Evolutionary conservation across 176 grass and related monocot genomes (phyloP).

Genomic region (Cenchrus fungigraminus): DNA sequence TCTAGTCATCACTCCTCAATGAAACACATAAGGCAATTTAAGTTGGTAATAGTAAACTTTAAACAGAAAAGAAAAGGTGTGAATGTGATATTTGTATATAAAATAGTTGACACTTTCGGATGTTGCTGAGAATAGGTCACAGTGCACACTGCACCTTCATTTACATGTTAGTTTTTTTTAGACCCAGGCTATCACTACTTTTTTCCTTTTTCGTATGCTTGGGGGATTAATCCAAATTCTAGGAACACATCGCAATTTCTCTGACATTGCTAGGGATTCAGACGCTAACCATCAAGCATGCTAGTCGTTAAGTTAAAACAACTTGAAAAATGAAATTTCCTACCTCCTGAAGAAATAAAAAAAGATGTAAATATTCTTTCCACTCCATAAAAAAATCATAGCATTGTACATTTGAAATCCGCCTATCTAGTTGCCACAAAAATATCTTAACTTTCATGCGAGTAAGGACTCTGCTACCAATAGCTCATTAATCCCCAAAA

Average conservation of each 20-base stretch:
- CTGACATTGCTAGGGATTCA: neutral
- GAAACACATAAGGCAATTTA: neutral
- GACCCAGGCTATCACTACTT: neutral
- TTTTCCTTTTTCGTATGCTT: neutral
- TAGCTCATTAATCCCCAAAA: slow-evolving; percentile 61
- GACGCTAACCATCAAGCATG: neutral
- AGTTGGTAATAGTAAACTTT: neutral
- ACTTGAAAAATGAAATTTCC: slow-evolving; percentile 17
- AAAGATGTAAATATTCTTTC: slow-evolving; percentile 7
- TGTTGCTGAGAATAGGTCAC: neutral
- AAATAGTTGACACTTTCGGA: neutral
- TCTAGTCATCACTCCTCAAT: neutral
- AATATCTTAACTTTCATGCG: slow-evolving; percentile 29
- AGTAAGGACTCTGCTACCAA: slow-evolving; percentile 52
- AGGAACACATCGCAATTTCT: neutral
- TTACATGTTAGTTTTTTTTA: neutral
- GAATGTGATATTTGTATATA: neutral
- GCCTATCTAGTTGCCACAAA: slow-evolving; percentile 7
- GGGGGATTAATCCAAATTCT: neutral
- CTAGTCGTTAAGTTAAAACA: slow-evolving; percentile 2
- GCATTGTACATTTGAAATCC: slow-evolving; percentile 12
- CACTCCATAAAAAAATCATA: slow-evolving; percentile 22
- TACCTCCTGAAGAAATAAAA: slow-evolving; percentile 27
- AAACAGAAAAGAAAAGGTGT: slow-evolving; percentile 10
- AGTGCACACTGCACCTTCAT: neutral